Evolutionary conservation across 1,284 basidiomycete genomes (phyloP).

Genomic region (Meripilus lineatus): DNA sequence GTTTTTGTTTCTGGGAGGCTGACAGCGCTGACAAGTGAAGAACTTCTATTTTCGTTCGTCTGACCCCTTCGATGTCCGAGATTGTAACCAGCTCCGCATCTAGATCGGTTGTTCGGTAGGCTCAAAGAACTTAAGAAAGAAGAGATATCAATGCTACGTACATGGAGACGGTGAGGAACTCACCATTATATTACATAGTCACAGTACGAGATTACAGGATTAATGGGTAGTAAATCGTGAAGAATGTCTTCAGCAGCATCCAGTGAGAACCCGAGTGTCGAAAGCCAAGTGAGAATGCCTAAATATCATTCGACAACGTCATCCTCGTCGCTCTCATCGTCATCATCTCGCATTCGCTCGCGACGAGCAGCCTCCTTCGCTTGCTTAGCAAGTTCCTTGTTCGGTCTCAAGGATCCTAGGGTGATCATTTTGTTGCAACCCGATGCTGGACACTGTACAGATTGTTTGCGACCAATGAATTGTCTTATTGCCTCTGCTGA

Average conservation of each 20-base stretch:
- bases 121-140: too few species aligned
- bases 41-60: too few species aligned
- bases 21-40: too few species aligned
- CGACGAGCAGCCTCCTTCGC: slow-evolving; percentile 52
- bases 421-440: slow-evolving; percentile 61
- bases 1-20: too few species aligned
- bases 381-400: slow-evolving; percentile 57
- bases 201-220: not conserved
- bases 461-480: slow-evolving; percentile 37
- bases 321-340: slow-evolving; percentile 45
- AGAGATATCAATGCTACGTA: too few species aligned
- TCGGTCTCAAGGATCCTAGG: slow-evolving; percentile 43
- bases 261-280: not conserved
- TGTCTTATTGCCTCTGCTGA: slow-evolving; percentile 56
- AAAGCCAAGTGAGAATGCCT: not conserved
- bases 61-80: too few species aligned
- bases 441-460: slow-evolving; percentile 56
- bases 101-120: too few species aligned
- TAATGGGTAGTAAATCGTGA: not conserved
- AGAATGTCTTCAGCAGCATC: slow-evolving; percentile 4
- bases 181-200: not conserved
- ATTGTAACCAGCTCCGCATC: too few species aligned
- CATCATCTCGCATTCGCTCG: slow-evolving; percentile 41
- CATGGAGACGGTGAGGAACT: too few species aligned
- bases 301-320: slow-evolving; percentile 57